These are phyloP conservation scores for Mediolabrus comicus DNA, from an alignment of 108 stramenopile species.

Conservation along the genomic window DNA sequence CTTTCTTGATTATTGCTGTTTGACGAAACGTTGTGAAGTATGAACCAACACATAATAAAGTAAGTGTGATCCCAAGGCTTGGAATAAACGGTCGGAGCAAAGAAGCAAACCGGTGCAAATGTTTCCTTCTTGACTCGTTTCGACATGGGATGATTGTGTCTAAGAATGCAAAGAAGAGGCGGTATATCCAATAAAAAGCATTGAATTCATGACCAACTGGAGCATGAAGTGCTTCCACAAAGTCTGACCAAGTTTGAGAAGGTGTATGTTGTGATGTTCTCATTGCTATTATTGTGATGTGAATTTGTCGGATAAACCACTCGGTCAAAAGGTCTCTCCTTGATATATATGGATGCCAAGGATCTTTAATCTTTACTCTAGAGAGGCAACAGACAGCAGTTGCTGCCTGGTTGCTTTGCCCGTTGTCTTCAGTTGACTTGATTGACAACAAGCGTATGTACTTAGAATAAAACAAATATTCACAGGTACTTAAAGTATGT, in stretches of 20 bases:
- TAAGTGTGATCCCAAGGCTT: constrained; percentile 46
- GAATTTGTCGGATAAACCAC: too few relatives aligned
- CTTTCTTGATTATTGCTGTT: not conserved
- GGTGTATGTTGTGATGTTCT: too few relatives aligned
- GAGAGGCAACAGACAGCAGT: too few relatives aligned
- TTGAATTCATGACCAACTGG: constrained; percentile 55
- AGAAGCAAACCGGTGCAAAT: constrained; percentile 25
- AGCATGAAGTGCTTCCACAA: constrained; percentile 60
- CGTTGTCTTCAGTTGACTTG: too few relatives aligned
- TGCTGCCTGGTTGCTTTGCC: too few relatives aligned
- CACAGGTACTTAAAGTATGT: too few relatives aligned
- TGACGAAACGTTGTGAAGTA: constrained; percentile 38
- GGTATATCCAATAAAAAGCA: constrained; percentile 63
- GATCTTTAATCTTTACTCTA: too few relatives aligned
- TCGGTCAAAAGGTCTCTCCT: too few relatives aligned
- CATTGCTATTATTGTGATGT: too few relatives aligned
- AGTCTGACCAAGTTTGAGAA: constrained; percentile 64
- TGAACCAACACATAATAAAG: constrained; percentile 16
- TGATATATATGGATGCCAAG: too few relatives aligned
- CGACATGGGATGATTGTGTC: constrained; percentile 14
- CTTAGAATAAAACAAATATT: too few relatives aligned
- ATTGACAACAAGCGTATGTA: too few relatives aligned
- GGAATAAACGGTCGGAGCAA: constrained; percentile 20
- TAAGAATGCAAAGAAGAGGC: constrained; percentile 23
- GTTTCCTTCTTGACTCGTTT: constrained; percentile 30